Base-by-base conservation (phyloP, 768 basidiomycete species). In the Russula sp. region DNA sequence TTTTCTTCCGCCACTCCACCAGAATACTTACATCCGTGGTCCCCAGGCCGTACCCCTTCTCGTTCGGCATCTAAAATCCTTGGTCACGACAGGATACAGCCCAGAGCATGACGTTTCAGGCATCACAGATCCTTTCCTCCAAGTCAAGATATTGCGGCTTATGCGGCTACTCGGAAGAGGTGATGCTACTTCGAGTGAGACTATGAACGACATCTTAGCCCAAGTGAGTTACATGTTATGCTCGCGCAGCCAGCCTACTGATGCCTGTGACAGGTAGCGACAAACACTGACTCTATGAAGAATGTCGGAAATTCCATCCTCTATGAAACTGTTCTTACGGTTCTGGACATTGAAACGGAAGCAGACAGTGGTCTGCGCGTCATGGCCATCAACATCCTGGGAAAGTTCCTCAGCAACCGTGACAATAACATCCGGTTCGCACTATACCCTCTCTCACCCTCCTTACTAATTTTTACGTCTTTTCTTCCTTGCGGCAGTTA, bases 51-150 rank as follows among this genome's bases (percentile, higher is more conserved):
- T 98, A 3, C 90, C 93, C 2, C 77, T 95, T 10, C 87, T 99
- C 29, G 96, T 98, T 56, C 87, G 93, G 65, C 93, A 97, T 69
- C 80, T 99, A 66, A 98, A 98, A 72, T 89, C 93, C 1, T 77
- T 98, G 61, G 92, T 91, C 45, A 94, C 96, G 0, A 97, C 95
- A 4, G 96, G 96, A 9, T 98, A 97, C 74, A 96, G 93, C 68
- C 95, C 97, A 25, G 97, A 98, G 72, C 97, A 98, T 70, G 97
- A 99, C 67, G 97, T 99, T 10, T 93, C 93, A n/a, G 97, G 97
- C 41, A 97, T 99, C 73, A 98, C 97, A 16, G 94, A 96, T 73
- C 93, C 93, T 7, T 95, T 95, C 79, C 77, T 95, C 7, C 93
- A 96, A 73, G 86, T 95, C 67, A 99, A 98, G 74, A 85, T 96